Conservation (phyloP, 768 basidiomycete genomes). For the Russula sp. region DNA sequence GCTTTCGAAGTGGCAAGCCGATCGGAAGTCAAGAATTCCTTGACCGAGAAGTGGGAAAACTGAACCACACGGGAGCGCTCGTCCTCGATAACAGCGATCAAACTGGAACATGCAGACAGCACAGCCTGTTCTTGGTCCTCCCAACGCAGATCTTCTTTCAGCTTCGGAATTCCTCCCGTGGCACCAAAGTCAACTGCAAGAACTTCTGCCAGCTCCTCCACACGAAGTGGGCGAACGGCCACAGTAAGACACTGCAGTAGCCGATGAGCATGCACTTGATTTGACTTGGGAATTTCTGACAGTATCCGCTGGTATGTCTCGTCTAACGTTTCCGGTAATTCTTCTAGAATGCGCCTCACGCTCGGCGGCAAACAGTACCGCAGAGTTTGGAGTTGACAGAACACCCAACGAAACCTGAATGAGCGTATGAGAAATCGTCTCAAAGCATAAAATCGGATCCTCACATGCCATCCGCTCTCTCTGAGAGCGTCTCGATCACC, state of each 20-base stretch:
- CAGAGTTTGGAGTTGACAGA: neutral
- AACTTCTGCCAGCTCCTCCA: neutral
- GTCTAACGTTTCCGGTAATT: neutral
- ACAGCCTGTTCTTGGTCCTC: too few species aligned
- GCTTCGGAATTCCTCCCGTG: neutral
- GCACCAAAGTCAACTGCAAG: neutral
- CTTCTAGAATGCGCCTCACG: neutral
- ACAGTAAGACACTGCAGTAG: too few species aligned
- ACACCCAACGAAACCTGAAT: neutral
- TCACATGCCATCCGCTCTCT: conserved; percentile 1
- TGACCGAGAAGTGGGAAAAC: too few species aligned
- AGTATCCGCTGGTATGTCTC: neutral
- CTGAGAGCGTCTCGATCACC: neutral
- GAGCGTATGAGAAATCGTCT: neutral
- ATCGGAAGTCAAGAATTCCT: too few species aligned
- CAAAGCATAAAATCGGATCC: neutral
- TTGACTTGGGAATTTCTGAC: too few species aligned
- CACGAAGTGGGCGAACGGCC: neutral
- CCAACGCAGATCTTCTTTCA: neutral
- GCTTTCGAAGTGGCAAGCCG: too few species aligned
- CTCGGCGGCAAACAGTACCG: neutral
- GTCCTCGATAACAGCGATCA: neutral
- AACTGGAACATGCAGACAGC: neutral
- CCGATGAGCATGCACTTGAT: too few species aligned
- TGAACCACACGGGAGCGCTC: neutral